A percentile compares a stretch with the other conserved stretches of the same genome.
These are phyloP conservation scores for Lactuca sativa DNA, from an alignment of 129 eudicot species.

Conservation along the genomic window DNA sequence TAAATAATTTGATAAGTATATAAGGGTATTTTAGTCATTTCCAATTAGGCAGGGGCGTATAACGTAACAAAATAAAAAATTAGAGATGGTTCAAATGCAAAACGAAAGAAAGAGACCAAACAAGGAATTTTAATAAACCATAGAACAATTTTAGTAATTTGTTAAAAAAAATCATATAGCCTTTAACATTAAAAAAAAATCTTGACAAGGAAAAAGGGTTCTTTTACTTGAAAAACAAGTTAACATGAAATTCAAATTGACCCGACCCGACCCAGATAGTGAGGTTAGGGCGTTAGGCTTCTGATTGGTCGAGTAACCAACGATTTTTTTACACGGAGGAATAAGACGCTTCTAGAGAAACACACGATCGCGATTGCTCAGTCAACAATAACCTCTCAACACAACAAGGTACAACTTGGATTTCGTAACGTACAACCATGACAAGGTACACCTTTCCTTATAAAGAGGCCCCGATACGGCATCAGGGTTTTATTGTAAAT, in stretches of 20 bases:
- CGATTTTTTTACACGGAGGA: background rate
- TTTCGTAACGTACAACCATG: constrained; percentile 10
- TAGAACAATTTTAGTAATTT: no score
- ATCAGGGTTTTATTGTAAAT: constrained; percentile 9
- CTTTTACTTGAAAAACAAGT: background rate
- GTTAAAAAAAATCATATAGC: no score
- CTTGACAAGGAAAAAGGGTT: no score
- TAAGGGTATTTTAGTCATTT: no score
- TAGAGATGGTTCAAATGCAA: no score
- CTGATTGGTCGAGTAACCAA: constrained; percentile 10
- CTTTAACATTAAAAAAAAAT: no score
- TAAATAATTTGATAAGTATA: no score
- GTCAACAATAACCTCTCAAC: background rate
- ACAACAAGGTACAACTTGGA: constrained; percentile 11
- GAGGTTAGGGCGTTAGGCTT: background rate
- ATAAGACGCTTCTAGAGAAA: constrained; percentile 21
- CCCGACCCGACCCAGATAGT: background rate
- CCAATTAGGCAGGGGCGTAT: no score
- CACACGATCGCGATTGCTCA: constrained; percentile 1
- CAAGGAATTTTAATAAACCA: no score
- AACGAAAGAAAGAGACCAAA: no score
- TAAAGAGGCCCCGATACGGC: constrained; percentile 1
- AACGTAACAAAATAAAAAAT: no score
- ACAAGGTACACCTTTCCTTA: background rate
- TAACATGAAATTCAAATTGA: no score